Percentiles rank a stretch among this genome's conserved stretches.
phyloP scores from a whole-genome alignment of 1,284 basidiomycete species.

The Termitomyces sp. region DNA sequence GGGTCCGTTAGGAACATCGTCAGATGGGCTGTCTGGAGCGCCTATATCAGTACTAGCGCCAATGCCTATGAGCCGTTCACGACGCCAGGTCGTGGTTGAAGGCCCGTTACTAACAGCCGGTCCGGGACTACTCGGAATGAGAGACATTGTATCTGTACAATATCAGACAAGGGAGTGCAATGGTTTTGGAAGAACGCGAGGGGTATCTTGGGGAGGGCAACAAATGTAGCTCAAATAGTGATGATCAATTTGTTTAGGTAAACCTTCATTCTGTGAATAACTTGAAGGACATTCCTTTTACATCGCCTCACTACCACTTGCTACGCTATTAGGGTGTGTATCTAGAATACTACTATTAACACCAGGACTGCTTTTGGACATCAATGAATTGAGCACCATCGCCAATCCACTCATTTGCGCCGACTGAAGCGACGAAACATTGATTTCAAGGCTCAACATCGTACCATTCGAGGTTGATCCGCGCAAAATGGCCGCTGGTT shows the following conservation, averaged over 20 bases:
- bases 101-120: conserved; percentile 20
- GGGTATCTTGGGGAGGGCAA: not conserved
- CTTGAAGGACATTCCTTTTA: not conserved
- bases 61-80: conserved; percentile 47
- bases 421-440: conserved; percentile 62
- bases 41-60: conserved; percentile 16
- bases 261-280: not conserved
- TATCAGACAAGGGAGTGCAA: not conserved
- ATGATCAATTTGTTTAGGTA: not conserved
- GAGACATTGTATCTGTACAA: not conserved
- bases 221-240: not conserved
- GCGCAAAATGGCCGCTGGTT: conserved; percentile 64
- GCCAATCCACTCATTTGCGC: conserved; percentile 71
- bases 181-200: not conserved
- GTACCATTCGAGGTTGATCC: conserved; percentile 64
- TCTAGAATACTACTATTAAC: conserved; percentile 12
- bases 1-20: conserved; percentile 3
- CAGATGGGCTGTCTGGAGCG: conserved; percentile 15
- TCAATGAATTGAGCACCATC: conserved; percentile 62
- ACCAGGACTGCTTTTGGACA: conserved; percentile 30
- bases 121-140: not conserved
- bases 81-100: conserved; percentile 43
- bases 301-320: not conserved
- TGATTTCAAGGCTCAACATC: conserved; percentile 70
- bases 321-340: not conserved